These are phyloP conservation scores for Aspergillus neoniger DNA, from an alignment of 2,329 filamentous ascomycete genomes.

Conservation along the genomic window DNA sequence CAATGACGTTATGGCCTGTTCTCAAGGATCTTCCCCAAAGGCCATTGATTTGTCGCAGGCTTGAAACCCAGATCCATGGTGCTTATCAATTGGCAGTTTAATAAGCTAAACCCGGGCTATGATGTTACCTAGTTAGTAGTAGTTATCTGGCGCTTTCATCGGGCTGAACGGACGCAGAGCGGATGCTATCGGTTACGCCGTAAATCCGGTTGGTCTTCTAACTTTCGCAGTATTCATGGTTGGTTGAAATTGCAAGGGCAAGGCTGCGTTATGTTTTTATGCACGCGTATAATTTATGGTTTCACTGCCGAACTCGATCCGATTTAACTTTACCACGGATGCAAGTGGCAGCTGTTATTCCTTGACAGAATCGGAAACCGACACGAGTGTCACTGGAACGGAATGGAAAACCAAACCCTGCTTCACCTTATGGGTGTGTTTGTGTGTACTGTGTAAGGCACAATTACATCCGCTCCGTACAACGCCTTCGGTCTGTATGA, in stretches of 20 bases:
- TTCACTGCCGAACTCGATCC: not conserved
- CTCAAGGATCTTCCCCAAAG: not conserved
- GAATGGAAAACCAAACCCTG: not conserved
- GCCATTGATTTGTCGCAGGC: not conserved
- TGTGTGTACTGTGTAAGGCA: not conserved
- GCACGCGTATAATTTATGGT: not conserved
- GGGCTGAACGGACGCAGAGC: not conserved
- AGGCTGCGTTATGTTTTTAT: not conserved
- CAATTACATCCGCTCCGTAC: not conserved
- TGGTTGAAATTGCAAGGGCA: not conserved
- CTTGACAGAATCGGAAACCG: slow-evolving; percentile 1
- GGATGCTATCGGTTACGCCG: not conserved
- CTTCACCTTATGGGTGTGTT: too few relatives aligned
- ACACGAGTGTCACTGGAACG: not conserved
- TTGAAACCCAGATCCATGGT: not conserved
- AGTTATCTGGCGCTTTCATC: not conserved
- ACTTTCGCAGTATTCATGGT: not conserved
- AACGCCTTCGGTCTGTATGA: slow-evolving; percentile 1
- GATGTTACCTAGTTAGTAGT: not conserved
- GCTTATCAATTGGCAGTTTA: not conserved
- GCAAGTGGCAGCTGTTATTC: not conserved
- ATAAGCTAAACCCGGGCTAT: not conserved
- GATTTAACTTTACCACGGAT: not conserved
- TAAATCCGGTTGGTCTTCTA: too few relatives aligned
- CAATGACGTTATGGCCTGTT: not conserved